Conservation (phyloP, 2,329 filamentous ascomycete genomes). For the Pseudocercospora fijiensis region DNA sequence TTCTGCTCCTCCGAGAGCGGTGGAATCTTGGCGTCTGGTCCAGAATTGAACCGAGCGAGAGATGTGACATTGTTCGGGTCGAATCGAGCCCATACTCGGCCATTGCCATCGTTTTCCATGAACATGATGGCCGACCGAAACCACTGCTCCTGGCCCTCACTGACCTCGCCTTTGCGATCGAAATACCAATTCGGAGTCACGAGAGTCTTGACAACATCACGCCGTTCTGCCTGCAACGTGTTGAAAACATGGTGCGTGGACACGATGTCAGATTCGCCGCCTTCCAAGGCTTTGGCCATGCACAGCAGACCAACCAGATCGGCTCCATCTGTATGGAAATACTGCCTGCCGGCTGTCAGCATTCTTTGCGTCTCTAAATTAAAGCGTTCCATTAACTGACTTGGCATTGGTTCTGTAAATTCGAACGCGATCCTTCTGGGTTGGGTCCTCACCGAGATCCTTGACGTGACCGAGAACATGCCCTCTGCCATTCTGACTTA, state of each 20-base stretch:
- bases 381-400: background rate
- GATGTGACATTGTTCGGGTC: constrained; percentile 86
- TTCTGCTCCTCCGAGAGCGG: constrained; percentile 67
- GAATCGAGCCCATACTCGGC: constrained; percentile 78
- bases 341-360: constrained; percentile 64
- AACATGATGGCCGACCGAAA: constrained; percentile 60
- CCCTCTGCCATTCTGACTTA: constrained; percentile 79
- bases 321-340: constrained; percentile 79
- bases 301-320: constrained; percentile 84
- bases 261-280: constrained; percentile 80
- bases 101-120: constrained; percentile 65
- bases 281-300: constrained; percentile 72
- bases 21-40: constrained; percentile 60
- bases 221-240: constrained; percentile 68
- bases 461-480: constrained; percentile 89
- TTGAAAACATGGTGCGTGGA: constrained; percentile 81
- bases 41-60: constrained; percentile 66
- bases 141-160: constrained; percentile 63
- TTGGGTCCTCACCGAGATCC: constrained; percentile 77
- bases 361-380: background rate
- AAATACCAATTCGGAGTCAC: constrained; percentile 86
- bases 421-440: constrained; percentile 78
- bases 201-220: constrained; percentile 73
- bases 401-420: constrained; percentile 71
- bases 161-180: constrained; percentile 83